Evolutionary conservation across 306 rosid species (phyloP).

Genomic region (Trifolium repens): DNA sequence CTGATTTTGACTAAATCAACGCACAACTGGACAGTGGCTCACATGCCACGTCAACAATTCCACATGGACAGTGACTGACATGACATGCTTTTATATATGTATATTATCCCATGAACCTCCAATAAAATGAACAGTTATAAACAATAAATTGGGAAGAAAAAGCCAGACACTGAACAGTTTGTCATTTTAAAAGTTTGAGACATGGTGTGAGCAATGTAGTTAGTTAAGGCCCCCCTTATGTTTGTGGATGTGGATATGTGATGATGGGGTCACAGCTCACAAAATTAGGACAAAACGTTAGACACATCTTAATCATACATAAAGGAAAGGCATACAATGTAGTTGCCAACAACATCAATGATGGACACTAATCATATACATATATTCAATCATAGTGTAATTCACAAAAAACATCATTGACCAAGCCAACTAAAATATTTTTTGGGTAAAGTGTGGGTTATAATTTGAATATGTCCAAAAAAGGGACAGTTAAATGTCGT

Average conservation of each 20-base stretch:
- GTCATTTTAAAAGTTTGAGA: background rate
- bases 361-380: slow-evolving; percentile 33
- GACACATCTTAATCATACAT: slow-evolving; percentile 41
- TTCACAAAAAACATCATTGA: slow-evolving; percentile 30
- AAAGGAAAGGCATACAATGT: slow-evolving; percentile 24
- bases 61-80: too few species aligned
- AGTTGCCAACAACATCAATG: slow-evolving; percentile 38
- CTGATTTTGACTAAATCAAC: too few species aligned
- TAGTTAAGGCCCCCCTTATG: slow-evolving; percentile 22
- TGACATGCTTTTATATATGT: too few species aligned
- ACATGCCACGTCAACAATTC: too few species aligned
- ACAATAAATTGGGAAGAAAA: background rate
- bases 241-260: slow-evolving; percentile 39
- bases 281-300: slow-evolving; percentile 29
- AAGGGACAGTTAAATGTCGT: slow-evolving; percentile 38
- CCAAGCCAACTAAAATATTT: slow-evolving; percentile 8
- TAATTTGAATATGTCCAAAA: slow-evolving; percentile 23
- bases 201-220: slow-evolving; percentile 25
- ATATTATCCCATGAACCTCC: too few species aligned
- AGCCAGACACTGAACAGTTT: background rate
- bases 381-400: background rate
- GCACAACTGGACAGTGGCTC: too few species aligned
- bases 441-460: background rate
- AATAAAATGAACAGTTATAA: too few species aligned
- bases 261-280: slow-evolving; percentile 35